Evolutionary conservation across 148 eudicot genomes (phyloP).

Genomic region (Camellia japonica): DNA sequence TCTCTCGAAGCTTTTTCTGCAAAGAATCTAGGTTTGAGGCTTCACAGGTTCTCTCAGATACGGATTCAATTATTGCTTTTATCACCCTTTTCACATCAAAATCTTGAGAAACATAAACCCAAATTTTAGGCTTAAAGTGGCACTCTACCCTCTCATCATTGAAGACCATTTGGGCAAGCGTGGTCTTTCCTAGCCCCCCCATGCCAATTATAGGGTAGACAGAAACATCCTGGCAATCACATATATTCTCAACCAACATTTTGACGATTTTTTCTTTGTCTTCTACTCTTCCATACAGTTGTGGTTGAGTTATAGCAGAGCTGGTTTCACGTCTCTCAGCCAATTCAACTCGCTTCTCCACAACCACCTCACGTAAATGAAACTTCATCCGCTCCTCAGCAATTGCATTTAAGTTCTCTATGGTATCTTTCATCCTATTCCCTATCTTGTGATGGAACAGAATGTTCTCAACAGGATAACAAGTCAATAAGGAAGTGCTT

Average conservation of each 20-base stretch:
- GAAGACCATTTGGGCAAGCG: background rate
- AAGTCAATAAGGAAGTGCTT: background rate
- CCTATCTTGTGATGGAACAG: background rate
- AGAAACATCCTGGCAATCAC: background rate
- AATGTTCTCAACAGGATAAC: background rate
- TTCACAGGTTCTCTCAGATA: background rate
- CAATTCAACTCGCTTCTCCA: background rate
- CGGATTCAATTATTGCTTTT: background rate
- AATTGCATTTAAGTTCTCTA: background rate
- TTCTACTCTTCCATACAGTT: too few species aligned
- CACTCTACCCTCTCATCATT: background rate
- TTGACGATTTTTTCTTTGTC: too few species aligned
- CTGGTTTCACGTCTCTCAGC: too few species aligned
- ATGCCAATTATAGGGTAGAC: constrained; percentile 4
- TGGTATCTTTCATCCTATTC: background rate
- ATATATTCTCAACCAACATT: background rate
- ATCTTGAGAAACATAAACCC: background rate
- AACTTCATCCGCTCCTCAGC: background rate
- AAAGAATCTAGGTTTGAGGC: background rate
- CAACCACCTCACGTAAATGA: background rate
- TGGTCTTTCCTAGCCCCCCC: background rate
- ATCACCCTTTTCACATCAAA: background rate
- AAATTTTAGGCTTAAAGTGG: background rate
- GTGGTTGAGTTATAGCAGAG: too few species aligned
- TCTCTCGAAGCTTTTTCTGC: background rate